Conservation (phyloP, 2,329 filamentous ascomycete genomes). For the Canariomyces notabilis region DNA sequence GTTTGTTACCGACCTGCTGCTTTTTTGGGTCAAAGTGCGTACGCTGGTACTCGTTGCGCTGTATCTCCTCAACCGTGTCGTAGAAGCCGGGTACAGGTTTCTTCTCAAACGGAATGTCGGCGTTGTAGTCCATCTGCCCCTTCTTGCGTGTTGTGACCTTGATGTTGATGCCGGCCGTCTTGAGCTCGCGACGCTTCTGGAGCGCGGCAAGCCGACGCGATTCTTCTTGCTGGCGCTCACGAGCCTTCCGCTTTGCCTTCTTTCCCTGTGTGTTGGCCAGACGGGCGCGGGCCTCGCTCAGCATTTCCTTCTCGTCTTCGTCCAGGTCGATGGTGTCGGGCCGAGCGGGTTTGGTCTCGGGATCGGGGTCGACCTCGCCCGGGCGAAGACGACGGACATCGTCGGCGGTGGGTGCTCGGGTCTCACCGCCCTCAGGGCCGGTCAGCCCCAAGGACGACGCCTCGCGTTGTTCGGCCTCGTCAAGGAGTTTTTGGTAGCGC, state of each 20-base stretch:
- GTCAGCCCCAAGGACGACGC: constrained; percentile 73
- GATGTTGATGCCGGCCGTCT: constrained; percentile 97
- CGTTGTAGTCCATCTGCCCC: constrained; percentile 99
- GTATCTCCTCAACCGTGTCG: constrained; percentile 80
- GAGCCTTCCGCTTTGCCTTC: constrained; percentile 95
- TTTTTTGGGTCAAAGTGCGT: constrained; percentile 88
- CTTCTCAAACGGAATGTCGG: constrained; percentile 96
- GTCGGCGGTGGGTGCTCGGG: constrained; percentile 82
- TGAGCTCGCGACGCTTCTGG: constrained; percentile 93
- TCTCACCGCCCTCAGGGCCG: constrained; percentile 81
- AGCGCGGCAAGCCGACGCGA: constrained; percentile 82
- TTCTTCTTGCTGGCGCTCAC: constrained; percentile 92
- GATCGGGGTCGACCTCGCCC: constrained; percentile 94
- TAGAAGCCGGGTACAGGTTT: constrained; percentile 85
- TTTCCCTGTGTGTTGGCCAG: constrained; percentile 97
- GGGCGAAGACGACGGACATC: constrained; percentile 84
- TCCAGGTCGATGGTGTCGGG: constrained; percentile 97
- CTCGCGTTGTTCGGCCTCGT: constrained; percentile 90
- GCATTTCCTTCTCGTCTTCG: constrained; percentile 99
- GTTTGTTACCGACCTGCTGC: constrained; percentile 80
- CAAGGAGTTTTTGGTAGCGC: constrained; percentile 91
- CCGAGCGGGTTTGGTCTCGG: constrained; percentile 89
- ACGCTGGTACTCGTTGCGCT: constrained; percentile 75
- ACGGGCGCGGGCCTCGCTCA: constrained; percentile 93
- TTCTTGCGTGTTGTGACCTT: constrained; percentile 88